Evolutionary conservation across 2,329 filamentous ascomycete genomes (phyloP).

Genomic region (Myotisia sp.): DNA sequence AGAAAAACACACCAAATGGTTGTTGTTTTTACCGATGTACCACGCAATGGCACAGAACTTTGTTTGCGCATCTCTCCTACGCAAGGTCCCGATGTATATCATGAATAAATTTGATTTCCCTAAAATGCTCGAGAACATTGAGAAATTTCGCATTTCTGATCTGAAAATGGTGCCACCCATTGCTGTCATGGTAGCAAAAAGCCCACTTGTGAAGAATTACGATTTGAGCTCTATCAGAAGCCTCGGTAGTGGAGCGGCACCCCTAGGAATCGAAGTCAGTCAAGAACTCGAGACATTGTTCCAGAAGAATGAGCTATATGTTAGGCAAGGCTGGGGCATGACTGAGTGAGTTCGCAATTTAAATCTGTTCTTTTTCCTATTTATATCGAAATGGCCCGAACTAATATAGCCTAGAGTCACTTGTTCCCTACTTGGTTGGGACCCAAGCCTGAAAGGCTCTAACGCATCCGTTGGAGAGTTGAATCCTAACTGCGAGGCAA

Average conservation of each 20-base stretch:
- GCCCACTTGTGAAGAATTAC: constrained; percentile 49
- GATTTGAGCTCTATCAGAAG: constrained; percentile 52
- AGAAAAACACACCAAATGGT: constrained; percentile 28
- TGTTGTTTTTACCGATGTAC: constrained; percentile 66
- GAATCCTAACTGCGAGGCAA: constrained; percentile 53
- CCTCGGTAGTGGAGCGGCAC: constrained; percentile 55
- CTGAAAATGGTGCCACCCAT: constrained; percentile 61
- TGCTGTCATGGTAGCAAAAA: constrained; percentile 57
- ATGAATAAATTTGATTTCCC: constrained; percentile 67
- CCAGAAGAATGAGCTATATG: constrained; percentile 34
- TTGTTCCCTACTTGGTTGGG: constrained; percentile 53
- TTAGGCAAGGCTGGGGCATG: constrained; percentile 76
- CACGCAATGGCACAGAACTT: constrained; percentile 62
- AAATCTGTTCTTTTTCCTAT: too few relatives aligned
- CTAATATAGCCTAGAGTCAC: too few relatives aligned
- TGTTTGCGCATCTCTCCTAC: constrained; percentile 43
- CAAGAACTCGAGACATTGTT: constrained; percentile 47
- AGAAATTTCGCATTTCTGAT: constrained; percentile 53
- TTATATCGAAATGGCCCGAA: too few relatives aligned
- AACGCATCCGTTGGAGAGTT: constrained; percentile 51
- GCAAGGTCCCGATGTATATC: constrained; percentile 55
- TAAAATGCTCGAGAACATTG: constrained; percentile 53
- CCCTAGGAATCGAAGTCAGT: constrained; percentile 44
- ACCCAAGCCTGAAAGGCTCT: constrained; percentile 35
- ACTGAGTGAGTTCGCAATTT: constrained; percentile 54